A percentile compares a stretch with the other conserved stretches of the same genome.
phyloP scores from a whole-genome alignment of 2,329 filamentous ascomycete genomes.

The Beauveria scarabaeidicola region DNA sequence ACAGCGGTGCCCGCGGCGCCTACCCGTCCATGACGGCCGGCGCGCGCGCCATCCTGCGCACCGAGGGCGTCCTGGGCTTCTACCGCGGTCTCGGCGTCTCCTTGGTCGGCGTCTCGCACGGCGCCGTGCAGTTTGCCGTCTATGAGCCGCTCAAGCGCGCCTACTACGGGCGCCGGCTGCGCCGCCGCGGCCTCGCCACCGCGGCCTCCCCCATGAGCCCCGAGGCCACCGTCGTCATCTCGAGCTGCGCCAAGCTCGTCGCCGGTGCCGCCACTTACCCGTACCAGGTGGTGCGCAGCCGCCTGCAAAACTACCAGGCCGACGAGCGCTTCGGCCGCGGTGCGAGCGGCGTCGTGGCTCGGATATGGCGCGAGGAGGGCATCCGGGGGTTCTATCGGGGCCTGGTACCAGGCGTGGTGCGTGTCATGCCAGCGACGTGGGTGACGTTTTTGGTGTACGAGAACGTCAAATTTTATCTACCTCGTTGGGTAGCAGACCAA shows the following conservation, averaged over 20 bases:
- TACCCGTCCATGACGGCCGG: conserved; percentile 74
- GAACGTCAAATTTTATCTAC: conserved; percentile 71
- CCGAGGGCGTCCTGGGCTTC: conserved; percentile 71
- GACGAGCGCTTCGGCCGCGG: conserved; percentile 64
- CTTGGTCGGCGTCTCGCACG: conserved; percentile 80
- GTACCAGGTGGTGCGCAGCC: conserved; percentile 82
- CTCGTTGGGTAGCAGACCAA: conserved; percentile 27
- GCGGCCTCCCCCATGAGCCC: conserved; percentile 44
- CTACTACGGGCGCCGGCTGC: conserved; percentile 41
- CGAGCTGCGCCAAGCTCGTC: conserved; percentile 73
- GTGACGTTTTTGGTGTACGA: conserved; percentile 97
- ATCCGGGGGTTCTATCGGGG: conserved; percentile 84
- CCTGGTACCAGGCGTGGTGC: conserved; percentile 76
- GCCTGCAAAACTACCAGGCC: conserved; percentile 84
- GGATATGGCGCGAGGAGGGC: conserved; percentile 75
- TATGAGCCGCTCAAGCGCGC: conserved; percentile 64
- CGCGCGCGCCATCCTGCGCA: conserved; percentile 52
- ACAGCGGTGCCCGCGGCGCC: conserved; percentile 63
- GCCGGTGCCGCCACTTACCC: conserved; percentile 90
- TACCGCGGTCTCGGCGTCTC: conserved; percentile 81
- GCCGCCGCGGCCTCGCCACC: conserved; percentile 13
- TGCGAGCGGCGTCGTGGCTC: conserved; percentile 57
- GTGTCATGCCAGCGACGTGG: conserved; percentile 90
- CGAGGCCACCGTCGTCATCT: conserved; percentile 71
- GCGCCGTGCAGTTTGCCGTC: conserved; percentile 90